A percentile compares a stretch with the other conserved stretches of the same genome.
Conservation (phyloP, 2,329 filamentous ascomycete genomes). For the Pseudocercospora macadamiae region DNA sequence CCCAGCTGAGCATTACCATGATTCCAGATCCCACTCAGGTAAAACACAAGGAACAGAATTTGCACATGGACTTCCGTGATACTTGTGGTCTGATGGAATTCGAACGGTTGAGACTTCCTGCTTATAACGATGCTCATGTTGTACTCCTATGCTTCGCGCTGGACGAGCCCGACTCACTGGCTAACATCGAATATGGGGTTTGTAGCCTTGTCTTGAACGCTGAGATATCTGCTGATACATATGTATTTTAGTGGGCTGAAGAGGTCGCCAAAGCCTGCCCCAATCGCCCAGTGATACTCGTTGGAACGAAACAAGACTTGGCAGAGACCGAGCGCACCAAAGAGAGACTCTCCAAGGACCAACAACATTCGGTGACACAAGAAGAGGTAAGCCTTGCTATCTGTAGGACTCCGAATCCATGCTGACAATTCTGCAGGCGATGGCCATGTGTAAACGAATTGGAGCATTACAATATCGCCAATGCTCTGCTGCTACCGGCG, state of each 20-base stretch:
- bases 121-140: not conserved
- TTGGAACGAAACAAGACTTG: not conserved
- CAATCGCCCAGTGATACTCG: not conserved
- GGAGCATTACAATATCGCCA: slow-evolving; percentile 5
- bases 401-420: not conserved
- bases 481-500: slow-evolving; percentile 1
- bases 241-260: not conserved
- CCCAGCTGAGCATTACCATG: not conserved
- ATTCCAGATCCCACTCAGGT: not conserved
- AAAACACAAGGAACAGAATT: not conserved
- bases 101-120: not conserved
- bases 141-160: not conserved
- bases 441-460: not conserved
- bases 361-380: not conserved
- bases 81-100: not conserved
- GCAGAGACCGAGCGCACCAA: not conserved
- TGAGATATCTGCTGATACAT: not conserved
- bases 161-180: not conserved
- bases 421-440: not conserved
- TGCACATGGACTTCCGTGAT: not conserved
- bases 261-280: not conserved
- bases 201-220: not conserved
- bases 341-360: not conserved
- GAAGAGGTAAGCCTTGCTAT: not conserved
- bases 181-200: not conserved